These are phyloP conservation scores for Lolium perenne DNA, from an alignment of 176 grass and related monocot genomes.

Conservation along the genomic window DNA sequence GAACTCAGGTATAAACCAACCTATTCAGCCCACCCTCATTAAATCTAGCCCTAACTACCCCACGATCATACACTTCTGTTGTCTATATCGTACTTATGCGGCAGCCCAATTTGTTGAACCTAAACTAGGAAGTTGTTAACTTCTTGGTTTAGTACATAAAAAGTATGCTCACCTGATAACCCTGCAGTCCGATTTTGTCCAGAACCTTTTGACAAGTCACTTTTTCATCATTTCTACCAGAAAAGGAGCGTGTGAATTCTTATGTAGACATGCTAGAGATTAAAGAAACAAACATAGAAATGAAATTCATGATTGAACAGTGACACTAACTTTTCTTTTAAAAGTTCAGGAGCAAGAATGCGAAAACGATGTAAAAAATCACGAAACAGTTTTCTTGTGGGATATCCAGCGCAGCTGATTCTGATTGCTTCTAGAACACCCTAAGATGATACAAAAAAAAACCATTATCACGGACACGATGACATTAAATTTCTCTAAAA, in stretches of 20 bases:
- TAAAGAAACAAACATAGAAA: not conserved
- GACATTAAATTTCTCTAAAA: conserved; percentile 27
- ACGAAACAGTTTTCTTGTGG: conserved; percentile 89
- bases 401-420: conserved; percentile 99
- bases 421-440: conserved; percentile 99
- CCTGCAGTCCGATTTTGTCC: conserved; percentile 81
- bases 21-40: conserved; percentile 26
- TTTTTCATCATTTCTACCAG: conserved; percentile 85
- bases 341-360: conserved; percentile 88
- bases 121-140: conserved; percentile 12
- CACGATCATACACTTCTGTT: conserved; percentile 1
- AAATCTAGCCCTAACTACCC: conserved; percentile 18
- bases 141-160: conserved; percentile 38
- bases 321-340: conserved; percentile 77
- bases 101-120: conserved; percentile 31
- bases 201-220: conserved; percentile 81
- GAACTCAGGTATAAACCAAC: conserved; percentile 34
- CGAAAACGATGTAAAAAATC: conserved; percentile 96
- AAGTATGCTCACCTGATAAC: conserved; percentile 79
- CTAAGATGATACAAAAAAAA: conserved; percentile 44
- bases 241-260: conserved; percentile 29
- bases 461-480: conserved; percentile 4
- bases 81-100: conserved; percentile 1
- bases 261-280: conserved; percentile 36
- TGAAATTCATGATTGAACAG: conserved; percentile 17